Percentiles rank a stretch among this genome's conserved stretches.
Evolutionary conservation across 345 rosid genomes (phyloP).

Genomic region (Erysimum cheiranthoides): DNA sequence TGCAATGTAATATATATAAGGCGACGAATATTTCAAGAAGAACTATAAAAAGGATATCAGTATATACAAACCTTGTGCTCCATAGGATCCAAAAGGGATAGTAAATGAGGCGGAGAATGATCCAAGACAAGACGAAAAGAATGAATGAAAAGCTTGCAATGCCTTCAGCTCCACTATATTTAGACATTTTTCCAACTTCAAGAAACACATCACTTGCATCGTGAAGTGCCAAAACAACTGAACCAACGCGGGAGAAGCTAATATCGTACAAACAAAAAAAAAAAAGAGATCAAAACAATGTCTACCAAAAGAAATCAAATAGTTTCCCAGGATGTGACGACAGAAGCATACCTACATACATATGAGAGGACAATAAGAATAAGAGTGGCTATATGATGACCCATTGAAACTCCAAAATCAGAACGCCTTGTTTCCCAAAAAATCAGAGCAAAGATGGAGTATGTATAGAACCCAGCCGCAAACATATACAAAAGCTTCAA

Average conservation of each 20-base stretch:
- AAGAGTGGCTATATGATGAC: slow-evolving; percentile 67
- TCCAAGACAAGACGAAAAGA: slow-evolving; percentile 60
- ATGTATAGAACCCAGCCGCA: slow-evolving; percentile 80
- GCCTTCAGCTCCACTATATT: slow-evolving; percentile 70
- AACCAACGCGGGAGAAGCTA: slow-evolving; percentile 83
- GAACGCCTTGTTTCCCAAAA: slow-evolving; percentile 90
- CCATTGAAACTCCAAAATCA: slow-evolving; percentile 75
- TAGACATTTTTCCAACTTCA: slow-evolving; percentile 88
- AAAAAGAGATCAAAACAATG: slow-evolving; percentile 13
- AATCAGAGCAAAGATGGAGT: slow-evolving; percentile 74
- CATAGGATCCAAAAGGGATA: slow-evolving; percentile 75
- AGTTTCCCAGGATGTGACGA: background rate
- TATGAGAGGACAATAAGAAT: slow-evolving; percentile 69
- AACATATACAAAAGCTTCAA: slow-evolving; percentile 75
- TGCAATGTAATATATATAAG: slow-evolving; percentile 39
- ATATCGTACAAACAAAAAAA: slow-evolving; percentile 24
- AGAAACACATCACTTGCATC: slow-evolving; percentile 77
- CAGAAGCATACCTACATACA: slow-evolving; percentile 60
- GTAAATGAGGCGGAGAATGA: slow-evolving; percentile 63
- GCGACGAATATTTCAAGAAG: too few species aligned
- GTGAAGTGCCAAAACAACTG: slow-evolving; percentile 71
- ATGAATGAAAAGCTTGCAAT: slow-evolving; percentile 58
- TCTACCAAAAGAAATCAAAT: background rate
- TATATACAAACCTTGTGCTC: slow-evolving; percentile 72
- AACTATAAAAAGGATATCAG: background rate